Base-by-base conservation (phyloP, 2,329 filamentous ascomycete species). In the Cercospora janseana region DNA sequence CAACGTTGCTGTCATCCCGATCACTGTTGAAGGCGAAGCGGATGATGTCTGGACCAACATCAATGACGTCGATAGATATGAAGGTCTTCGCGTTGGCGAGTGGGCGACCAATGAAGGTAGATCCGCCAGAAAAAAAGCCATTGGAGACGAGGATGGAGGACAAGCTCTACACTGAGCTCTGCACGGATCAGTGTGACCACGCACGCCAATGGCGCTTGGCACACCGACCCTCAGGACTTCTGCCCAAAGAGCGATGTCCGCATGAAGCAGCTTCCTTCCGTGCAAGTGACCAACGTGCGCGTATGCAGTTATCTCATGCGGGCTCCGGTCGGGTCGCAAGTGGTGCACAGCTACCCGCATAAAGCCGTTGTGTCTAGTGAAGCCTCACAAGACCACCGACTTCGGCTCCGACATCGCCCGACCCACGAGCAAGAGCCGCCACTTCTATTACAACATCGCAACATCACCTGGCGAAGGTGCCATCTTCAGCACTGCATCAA, bases 391-490 rank as follows among this genome's bases (percentile, higher is more conserved):
- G 41, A 21, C 40, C n/a, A 29, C 40, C 40, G 44, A 47, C 15
- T 29, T 47, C 44, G 44, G 23, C 23, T 38, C 44, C 44, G 44
- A 38, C 23, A 47, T 35, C 32, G 21, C 44, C 44, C 44, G 32
- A 31, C 24, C 6, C 23, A 28, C 6, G 28, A 46, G 28, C 18
- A 31, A 44, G 27, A 5, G 13, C 27, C 27, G 13, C n/a, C 40
- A 37, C 34, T 16, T 37, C 34, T 20, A 16, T 37, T 16, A 26
- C 35, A 40, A 40, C 35, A 40, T 40, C 35, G 35, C 27, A 31
- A 18, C 27, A 12, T 18, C n/a, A 32, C 29, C 29, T n/a, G 16
- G 6, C 37, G 27, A 38, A 41, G 12, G 21, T 34, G 21, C 31
- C 44, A 46, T n/a, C 21, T 23, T 31, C 34, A 23, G 7, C 34